Percentiles rank a stretch among this genome's conserved stretches.
phyloP scores from a whole-genome alignment of 192 early-diverging fungal species.

The Umbelopsis isabellina region DNA sequence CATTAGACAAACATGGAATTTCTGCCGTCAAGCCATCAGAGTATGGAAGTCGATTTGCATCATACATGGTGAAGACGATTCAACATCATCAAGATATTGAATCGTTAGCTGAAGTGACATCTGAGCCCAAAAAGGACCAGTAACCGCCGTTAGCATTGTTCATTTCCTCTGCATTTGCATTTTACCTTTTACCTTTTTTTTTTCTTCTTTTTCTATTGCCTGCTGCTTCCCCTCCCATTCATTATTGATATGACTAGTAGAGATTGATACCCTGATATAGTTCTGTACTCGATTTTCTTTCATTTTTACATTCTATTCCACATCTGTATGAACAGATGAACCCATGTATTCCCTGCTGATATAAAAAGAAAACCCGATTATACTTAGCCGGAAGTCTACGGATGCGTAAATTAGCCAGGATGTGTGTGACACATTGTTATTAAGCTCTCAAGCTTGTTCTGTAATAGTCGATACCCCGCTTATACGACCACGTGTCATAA shows the following conservation, averaged over 20 bases:
- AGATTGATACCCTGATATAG: too few species aligned
- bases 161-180: not conserved
- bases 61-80: constrained; percentile 81
- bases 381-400: not conserved
- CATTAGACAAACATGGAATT: constrained; percentile 78
- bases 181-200: not conserved
- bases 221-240: not conserved
- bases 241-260: not conserved
- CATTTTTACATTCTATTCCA: not conserved
- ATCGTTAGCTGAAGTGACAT: not conserved
- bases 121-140: constrained; percentile 20
- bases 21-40: constrained; percentile 83
- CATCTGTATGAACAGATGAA: constrained; percentile 3
- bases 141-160: constrained; percentile 18
- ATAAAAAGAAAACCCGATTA: too few species aligned
- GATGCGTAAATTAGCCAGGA: constrained; percentile 10
- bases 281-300: not conserved
- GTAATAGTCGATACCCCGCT: too few species aligned
- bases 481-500: too few species aligned
- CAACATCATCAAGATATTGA: constrained; percentile 55
- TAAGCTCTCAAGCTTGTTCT: not conserved
- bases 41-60: constrained; percentile 90
- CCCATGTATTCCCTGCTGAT: constrained; percentile 9
- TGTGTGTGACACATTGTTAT: not conserved
- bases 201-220: not conserved